A percentile compares a stretch with the other conserved stretches of the same genome.
phyloP scores from a whole-genome alignment of 768 basidiomycete genomes.

The Mycena sanguinolenta region DNA sequence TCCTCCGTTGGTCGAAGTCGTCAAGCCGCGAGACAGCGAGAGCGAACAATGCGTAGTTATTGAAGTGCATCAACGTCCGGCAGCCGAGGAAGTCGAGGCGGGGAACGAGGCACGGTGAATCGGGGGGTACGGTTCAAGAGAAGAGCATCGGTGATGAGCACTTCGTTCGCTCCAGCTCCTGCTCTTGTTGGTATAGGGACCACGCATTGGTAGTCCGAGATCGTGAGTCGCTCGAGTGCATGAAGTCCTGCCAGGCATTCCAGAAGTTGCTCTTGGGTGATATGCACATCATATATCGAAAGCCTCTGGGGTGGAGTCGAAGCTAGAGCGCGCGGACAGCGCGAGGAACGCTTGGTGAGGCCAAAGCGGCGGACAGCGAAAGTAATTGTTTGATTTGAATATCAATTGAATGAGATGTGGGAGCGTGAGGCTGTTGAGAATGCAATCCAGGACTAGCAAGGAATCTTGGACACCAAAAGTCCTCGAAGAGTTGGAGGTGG shows the following conservation, averaged over 20 bases:
- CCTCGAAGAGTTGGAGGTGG: not conserved
- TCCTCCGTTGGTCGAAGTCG: not conserved
- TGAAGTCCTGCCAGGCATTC: slow-evolving; percentile 2
- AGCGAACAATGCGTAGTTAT: not conserved
- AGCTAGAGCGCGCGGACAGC: slow-evolving; percentile 5
- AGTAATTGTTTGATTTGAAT: not conserved
- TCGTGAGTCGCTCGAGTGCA: slow-evolving; percentile 11
- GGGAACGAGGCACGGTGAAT: not conserved
- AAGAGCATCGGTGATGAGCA: not conserved
- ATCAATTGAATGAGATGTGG: not conserved
- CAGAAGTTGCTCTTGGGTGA: slow-evolving; percentile 5
- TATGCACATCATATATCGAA: not conserved
- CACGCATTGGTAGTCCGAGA: slow-evolving; percentile 5
- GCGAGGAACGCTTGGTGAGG: slow-evolving; percentile 6
- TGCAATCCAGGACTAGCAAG: not conserved
- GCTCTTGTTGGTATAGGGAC: not conserved
- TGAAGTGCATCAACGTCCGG: not conserved
- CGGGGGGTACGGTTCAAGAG: not conserved
- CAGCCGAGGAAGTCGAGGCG: not conserved
- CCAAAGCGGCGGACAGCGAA: not conserved
- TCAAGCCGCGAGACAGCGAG: not conserved
- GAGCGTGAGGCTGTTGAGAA: not conserved
- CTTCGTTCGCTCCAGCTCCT: not conserved
- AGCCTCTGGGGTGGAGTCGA: not conserved
- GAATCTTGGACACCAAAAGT: not conserved